Conservation (phyloP, 208 protist genomes). For the Crithidia sp. region DNA sequence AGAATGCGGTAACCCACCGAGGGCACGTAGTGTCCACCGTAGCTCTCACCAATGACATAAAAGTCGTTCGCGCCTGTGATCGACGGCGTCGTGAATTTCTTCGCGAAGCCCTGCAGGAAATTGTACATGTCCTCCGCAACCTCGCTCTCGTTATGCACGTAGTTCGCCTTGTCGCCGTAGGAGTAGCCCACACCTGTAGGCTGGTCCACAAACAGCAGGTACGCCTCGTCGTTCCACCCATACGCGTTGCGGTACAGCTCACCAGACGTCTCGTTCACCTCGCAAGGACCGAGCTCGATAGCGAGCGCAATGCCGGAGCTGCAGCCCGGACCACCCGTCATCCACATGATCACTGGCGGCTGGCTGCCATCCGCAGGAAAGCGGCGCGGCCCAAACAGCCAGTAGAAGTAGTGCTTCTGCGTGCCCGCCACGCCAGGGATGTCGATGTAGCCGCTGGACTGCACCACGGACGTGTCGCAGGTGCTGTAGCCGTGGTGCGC, state of each 20-base stretch:
- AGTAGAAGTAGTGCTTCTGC: slow-evolving; percentile 89
- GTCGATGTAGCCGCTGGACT: slow-evolving; percentile 79
- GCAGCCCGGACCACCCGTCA: slow-evolving; percentile 93
- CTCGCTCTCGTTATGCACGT: slow-evolving; percentile 62
- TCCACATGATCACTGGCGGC: slow-evolving; percentile 86
- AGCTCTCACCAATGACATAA: slow-evolving; percentile 85
- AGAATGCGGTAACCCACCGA: slow-evolving; percentile 45
- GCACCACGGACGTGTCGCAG: slow-evolving; percentile 30
- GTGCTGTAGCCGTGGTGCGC: background rate
- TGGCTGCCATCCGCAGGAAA: slow-evolving; percentile 35
- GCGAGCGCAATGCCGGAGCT: slow-evolving; percentile 71
- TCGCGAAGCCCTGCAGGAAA: slow-evolving; percentile 79
- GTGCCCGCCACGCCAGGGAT: slow-evolving; percentile 47
- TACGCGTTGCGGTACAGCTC: slow-evolving; percentile 61
- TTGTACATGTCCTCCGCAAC: slow-evolving; percentile 89
- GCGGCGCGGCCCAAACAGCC: slow-evolving; percentile 75
- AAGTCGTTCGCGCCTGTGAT: slow-evolving; percentile 70
- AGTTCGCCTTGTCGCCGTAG: slow-evolving; percentile 53
- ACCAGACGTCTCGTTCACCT: slow-evolving; percentile 52
- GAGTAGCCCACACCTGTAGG: slow-evolving; percentile 89
- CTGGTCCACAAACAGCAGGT: slow-evolving; percentile 92
- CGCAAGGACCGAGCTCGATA: slow-evolving; percentile 85
- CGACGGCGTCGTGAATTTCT: slow-evolving; percentile 37
- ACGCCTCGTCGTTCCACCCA: slow-evolving; percentile 85
- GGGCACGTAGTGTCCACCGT: slow-evolving; percentile 83